Evolutionary conservation across 345 rosid genomes (phyloP).

Genomic region (Camelina hispida): DNA sequence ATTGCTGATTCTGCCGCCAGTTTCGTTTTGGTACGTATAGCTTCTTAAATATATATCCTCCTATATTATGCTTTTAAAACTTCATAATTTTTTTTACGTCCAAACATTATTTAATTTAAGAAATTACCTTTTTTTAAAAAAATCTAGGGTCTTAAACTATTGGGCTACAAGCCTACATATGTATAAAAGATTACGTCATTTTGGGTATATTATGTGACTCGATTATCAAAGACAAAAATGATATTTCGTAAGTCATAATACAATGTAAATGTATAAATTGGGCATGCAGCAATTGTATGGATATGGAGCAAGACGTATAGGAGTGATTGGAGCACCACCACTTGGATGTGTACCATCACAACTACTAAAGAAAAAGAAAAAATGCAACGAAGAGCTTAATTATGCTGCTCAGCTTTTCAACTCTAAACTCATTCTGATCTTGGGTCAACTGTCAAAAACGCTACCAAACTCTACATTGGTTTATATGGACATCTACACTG

Average conservation of each 20-base stretch:
- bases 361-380: conserved; percentile 52
- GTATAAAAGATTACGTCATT: not conserved
- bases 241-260: not conserved
- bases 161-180: not conserved
- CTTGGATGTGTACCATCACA: conserved; percentile 70
- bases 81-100: not conserved
- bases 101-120: not conserved
- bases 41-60: not conserved
- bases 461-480: conserved; percentile 45
- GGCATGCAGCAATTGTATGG: conserved; percentile 53
- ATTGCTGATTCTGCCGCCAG: conserved; percentile 39
- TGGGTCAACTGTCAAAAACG: conserved; percentile 42
- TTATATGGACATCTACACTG: conserved; percentile 50
- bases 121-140: not conserved
- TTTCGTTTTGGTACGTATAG: conserved; percentile 30
- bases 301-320: conserved; percentile 65
- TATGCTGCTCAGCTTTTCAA: conserved; percentile 57
- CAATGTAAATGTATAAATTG: conserved; percentile 7
- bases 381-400: conserved; percentile 47
- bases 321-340: conserved; percentile 51
- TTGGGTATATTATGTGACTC: not conserved
- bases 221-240: not conserved
- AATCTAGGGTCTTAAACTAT: not conserved
- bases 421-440: conserved; percentile 46
- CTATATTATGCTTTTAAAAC: not conserved